Conservation (phyloP, 495 filamentous ascomycete species). For the Trichocladium uniseriatum region DNA sequence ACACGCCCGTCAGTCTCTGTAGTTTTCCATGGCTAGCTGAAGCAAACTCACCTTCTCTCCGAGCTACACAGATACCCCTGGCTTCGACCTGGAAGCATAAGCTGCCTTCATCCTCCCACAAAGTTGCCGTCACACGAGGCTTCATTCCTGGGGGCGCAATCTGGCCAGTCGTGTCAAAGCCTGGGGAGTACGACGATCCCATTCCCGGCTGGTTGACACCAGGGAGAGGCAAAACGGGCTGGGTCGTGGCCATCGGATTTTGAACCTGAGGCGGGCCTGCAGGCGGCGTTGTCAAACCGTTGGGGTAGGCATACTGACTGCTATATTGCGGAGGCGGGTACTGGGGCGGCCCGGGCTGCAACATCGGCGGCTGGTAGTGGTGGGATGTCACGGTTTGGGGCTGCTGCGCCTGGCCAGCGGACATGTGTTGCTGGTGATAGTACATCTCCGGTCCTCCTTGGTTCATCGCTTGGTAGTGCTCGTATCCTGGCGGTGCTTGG, state of each 20-base stretch:
- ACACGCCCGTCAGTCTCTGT: neutral
- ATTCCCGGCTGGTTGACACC: slow-evolving; percentile 43
- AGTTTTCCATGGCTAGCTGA: neutral
- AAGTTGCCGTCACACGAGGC: slow-evolving; percentile 90
- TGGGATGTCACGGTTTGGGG: slow-evolving; percentile 74
- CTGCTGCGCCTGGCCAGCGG: slow-evolving; percentile 67
- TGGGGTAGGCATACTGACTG: slow-evolving; percentile 62
- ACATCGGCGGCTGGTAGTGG: slow-evolving; percentile 52
- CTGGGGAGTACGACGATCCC: slow-evolving; percentile 45
- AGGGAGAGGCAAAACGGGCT: slow-evolving; percentile 59
- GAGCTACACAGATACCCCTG: slow-evolving; percentile 88
- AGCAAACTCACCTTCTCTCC: slow-evolving; percentile 68
- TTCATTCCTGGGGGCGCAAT: slow-evolving; percentile 93
- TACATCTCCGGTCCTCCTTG: slow-evolving; percentile 69
- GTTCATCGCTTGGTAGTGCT: slow-evolving; percentile 75
- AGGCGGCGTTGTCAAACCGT: slow-evolving; percentile 58
- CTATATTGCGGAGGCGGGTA: slow-evolving; percentile 53
- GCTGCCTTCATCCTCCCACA: slow-evolving; percentile 98
- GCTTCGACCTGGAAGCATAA: slow-evolving; percentile 97
- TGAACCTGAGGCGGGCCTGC: slow-evolving; percentile 57
- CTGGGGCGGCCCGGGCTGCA: slow-evolving; percentile 66
- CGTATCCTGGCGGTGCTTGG: slow-evolving; percentile 40
- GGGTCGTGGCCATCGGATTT: slow-evolving; percentile 53
- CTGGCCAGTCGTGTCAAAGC: slow-evolving; percentile 86
- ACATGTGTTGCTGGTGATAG: slow-evolving; percentile 72